Percentiles rank a stretch among this genome's conserved stretches.
These are phyloP conservation scores for Pythium myriotylum DNA, from an alignment of 352 stramenopile genomes.

Conservation along the genomic window DNA sequence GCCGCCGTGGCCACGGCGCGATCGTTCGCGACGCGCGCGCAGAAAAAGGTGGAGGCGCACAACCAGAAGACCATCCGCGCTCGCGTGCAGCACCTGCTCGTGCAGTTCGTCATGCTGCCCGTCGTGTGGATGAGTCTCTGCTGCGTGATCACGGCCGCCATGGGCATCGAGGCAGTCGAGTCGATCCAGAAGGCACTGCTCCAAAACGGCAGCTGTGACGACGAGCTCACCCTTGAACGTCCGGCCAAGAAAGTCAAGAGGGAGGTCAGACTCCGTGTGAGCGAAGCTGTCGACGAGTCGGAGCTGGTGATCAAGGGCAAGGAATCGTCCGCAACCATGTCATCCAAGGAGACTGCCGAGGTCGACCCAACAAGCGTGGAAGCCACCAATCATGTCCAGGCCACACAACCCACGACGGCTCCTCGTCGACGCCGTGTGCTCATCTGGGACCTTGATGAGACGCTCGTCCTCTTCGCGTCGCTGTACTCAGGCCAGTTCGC, in stretches of 20 bases:
- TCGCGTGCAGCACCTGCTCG: conserved; percentile 38
- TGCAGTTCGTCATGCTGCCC: conserved; percentile 61
- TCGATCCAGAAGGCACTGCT: conserved; percentile 34
- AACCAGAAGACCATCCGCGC: conserved; percentile 15
- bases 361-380: too few relatives aligned
- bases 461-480: conserved; percentile 79
- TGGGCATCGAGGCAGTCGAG: conserved; percentile 68
- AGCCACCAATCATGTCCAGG: not conserved
- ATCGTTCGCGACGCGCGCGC: too few relatives aligned
- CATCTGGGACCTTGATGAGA: conserved; percentile 88
- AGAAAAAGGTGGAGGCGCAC: not conserved
- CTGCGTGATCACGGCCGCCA: conserved; percentile 48
- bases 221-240: conserved; percentile 4
- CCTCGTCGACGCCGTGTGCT: conserved; percentile 45
- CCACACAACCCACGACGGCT: not conserved
- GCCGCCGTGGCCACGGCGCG: too few relatives aligned
- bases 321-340: not conserved
- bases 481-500: conserved; percentile 78
- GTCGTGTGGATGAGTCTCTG: conserved; percentile 68
- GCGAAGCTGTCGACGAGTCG: not conserved
- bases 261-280: not conserved
- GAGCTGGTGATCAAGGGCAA: conserved; percentile 12
- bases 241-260: conserved; percentile 27
- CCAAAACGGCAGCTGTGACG: not conserved
- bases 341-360: too few relatives aligned